Conservation (phyloP, 108 stramenopile genomes). For the Fragilariopsis cylindrus region DNA sequence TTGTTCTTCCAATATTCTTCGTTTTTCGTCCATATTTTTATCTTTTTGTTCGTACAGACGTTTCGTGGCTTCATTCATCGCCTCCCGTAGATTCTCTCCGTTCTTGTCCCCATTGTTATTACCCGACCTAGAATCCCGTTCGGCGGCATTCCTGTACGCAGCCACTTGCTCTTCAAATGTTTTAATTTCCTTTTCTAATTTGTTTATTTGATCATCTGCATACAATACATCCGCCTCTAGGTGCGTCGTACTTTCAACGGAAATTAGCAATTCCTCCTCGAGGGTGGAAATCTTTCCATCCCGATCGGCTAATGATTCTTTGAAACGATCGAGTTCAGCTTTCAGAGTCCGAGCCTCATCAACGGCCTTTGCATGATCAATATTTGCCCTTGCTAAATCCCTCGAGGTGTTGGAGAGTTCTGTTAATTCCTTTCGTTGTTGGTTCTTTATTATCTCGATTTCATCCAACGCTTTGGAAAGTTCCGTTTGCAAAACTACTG, state of each 20-base stretch:
- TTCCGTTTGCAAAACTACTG: conserved; percentile 22
- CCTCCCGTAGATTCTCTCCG: conserved; percentile 18
- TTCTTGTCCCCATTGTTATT: conserved; percentile 6
- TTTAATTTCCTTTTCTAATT: conserved; percentile 30
- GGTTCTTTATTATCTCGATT: conserved; percentile 18
- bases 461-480: conserved; percentile 30
- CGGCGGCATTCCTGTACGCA: conserved; percentile 29
- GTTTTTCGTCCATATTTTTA: conserved; percentile 28
- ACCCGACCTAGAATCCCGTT: conserved; percentile 9
- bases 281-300: conserved; percentile 17
- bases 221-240: conserved; percentile 32
- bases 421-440: conserved; percentile 34
- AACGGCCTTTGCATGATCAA: conserved; percentile 33
- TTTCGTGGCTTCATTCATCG: conserved; percentile 23
- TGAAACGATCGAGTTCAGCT: conserved; percentile 22
- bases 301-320: conserved; percentile 22
- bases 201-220: conserved; percentile 35
- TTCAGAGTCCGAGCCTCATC: conserved; percentile 24
- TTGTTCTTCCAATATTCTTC: conserved; percentile 21
- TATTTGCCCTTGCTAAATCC: conserved; percentile 34
- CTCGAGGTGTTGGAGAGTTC: conserved; percentile 30
- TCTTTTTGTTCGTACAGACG: conserved; percentile 31
- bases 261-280: conserved; percentile 19
- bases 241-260: conserved; percentile 20
- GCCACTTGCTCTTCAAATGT: conserved; percentile 32